Conservation (phyloP, 108 stramenopile species). For the Skeletonema costatum region DNA sequence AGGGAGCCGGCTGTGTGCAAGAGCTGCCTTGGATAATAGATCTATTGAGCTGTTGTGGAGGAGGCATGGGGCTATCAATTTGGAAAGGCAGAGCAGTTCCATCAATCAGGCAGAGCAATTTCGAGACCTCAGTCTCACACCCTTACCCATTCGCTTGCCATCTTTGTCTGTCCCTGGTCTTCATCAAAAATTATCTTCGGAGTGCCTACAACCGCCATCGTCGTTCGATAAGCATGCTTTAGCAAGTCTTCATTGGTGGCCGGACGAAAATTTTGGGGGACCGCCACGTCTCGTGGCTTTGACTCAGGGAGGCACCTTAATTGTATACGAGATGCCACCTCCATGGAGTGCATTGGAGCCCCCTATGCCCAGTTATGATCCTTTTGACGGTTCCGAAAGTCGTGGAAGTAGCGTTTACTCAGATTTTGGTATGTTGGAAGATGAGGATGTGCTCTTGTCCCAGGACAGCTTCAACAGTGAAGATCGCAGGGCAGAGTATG, state of each 20-base stretch:
- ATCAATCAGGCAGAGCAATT: constrained; percentile 30
- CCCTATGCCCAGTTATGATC: constrained; percentile 76
- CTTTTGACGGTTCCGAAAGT: constrained; percentile 45
- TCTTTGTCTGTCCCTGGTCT: constrained; percentile 58
- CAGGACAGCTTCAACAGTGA: constrained; percentile 30
- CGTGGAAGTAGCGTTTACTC: constrained; percentile 43
- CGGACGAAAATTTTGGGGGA: constrained; percentile 73
- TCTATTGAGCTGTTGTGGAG: constrained; percentile 72
- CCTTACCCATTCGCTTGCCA: constrained; percentile 66
- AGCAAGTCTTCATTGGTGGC: constrained; percentile 71
- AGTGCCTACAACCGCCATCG: not conserved
- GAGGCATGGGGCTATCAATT: constrained; percentile 57
- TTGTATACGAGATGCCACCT: constrained; percentile 83
- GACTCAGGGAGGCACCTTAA: constrained; percentile 54
- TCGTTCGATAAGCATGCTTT: constrained; percentile 33
- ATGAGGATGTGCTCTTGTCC: constrained; percentile 5
- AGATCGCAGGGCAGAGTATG: constrained; percentile 54
- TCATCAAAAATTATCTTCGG: not conserved
- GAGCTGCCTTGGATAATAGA: constrained; percentile 40
- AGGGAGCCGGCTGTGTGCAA: constrained; percentile 62
- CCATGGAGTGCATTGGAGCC: constrained; percentile 77
- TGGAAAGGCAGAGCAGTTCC: constrained; percentile 11
- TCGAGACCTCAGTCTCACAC: constrained; percentile 64
- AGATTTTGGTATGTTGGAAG: constrained; percentile 31
- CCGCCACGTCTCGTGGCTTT: constrained; percentile 67